Conservation (phyloP, 441 rosid genomes). For the Capsella rubella region DNA sequence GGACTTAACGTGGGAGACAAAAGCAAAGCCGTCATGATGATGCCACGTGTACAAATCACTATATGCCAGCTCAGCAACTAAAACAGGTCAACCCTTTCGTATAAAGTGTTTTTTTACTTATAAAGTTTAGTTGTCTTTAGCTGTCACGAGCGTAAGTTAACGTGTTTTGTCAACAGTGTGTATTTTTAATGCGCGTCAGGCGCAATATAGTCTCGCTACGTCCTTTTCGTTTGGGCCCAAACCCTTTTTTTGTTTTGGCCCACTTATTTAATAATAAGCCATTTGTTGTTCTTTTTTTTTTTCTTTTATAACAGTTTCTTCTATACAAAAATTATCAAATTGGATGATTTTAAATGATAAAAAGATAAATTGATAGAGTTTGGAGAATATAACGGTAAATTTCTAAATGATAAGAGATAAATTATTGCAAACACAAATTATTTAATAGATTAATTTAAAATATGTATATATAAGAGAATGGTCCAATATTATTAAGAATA, state of each 20-base stretch:
- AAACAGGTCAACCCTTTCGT: slow-evolving; percentile 35
- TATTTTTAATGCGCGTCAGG: slow-evolving; percentile 29
- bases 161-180: slow-evolving; percentile 18
- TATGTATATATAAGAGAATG: too few relatives aligned
- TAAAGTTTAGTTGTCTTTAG: slow-evolving; percentile 40
- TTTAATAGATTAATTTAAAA: background rate
- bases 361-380: too few relatives aligned
- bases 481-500: background rate
- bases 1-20: slow-evolving; percentile 40
- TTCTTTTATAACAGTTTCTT: background rate
- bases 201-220: slow-evolving; percentile 24
- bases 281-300: slow-evolving; percentile 9
- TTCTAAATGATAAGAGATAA: too few relatives aligned
- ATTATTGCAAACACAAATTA: too few relatives aligned
- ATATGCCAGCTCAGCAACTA: slow-evolving; percentile 29
- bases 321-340: background rate
- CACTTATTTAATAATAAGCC: slow-evolving; percentile 17
- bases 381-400: background rate
- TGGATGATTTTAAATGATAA: background rate
- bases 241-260: slow-evolving; percentile 37
- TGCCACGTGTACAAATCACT: slow-evolving; percentile 38
- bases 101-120: background rate
- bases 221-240: slow-evolving; percentile 43
- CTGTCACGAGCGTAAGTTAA: slow-evolving; percentile 45
- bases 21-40: slow-evolving; percentile 30